Conservation (phyloP, 2,329 filamentous ascomycete genomes). For the Penicillium aurantiogriseum region DNA sequence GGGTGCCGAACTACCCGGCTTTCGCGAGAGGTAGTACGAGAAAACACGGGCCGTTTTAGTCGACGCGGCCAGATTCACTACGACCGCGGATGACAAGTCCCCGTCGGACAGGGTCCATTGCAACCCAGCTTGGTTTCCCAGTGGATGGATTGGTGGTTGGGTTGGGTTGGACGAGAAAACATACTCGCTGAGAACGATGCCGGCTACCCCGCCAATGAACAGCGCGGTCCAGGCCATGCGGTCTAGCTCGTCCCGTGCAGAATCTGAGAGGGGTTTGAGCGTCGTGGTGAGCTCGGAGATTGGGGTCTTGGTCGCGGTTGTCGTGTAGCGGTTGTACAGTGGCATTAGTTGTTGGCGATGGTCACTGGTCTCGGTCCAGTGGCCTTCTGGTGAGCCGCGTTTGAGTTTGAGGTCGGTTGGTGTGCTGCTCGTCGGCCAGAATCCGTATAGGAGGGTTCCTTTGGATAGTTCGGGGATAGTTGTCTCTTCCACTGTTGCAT, state of each 20-base stretch:
- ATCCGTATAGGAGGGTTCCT: slow-evolving; percentile 45
- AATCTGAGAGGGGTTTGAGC: not conserved
- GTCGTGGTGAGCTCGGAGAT: not conserved
- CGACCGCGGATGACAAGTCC: slow-evolving; percentile 35
- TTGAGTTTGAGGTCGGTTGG: slow-evolving; percentile 41
- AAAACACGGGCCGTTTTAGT: slow-evolving; percentile 33
- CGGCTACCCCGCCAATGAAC: slow-evolving; percentile 29
- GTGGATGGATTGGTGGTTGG: slow-evolving; percentile 15
- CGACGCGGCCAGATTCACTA: slow-evolving; percentile 33
- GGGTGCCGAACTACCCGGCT: slow-evolving; percentile 17
- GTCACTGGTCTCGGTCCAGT: slow-evolving; percentile 41
- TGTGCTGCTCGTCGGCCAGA: slow-evolving; percentile 44
- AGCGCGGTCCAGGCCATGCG: slow-evolving; percentile 24
- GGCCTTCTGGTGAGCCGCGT: slow-evolving; percentile 21
- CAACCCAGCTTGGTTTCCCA: slow-evolving; percentile 7
- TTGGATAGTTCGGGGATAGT: slow-evolving; percentile 34
- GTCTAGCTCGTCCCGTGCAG: slow-evolving; percentile 18
- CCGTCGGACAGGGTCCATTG: slow-evolving; percentile 33
- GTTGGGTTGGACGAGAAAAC: slow-evolving; percentile 31
- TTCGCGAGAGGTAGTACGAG: slow-evolving; percentile 25
- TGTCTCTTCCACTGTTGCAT: slow-evolving; percentile 45
- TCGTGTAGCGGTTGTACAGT: slow-evolving; percentile 48
- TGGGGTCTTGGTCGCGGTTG: slow-evolving; percentile 5
- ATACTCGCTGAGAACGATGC: slow-evolving; percentile 34
- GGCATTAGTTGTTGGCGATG: slow-evolving; percentile 41